phyloP scores from a whole-genome alignment of 352 stramenopile genomes.

The Pythium biforme region DNA sequence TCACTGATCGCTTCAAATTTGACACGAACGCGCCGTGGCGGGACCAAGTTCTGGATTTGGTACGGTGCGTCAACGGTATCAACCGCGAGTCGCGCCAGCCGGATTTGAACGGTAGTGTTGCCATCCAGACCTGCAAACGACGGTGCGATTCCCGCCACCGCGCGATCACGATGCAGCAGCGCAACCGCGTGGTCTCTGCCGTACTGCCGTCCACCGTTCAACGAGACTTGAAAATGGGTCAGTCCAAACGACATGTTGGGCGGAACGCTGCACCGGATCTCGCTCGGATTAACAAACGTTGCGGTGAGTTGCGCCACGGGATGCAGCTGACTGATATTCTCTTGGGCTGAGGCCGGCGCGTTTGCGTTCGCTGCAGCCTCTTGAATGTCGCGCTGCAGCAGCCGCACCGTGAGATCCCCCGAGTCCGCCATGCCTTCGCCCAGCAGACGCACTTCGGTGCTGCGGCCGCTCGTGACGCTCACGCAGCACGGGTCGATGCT shows the following conservation, averaged over 20 bases:
- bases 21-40: constrained; percentile 43
- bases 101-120: constrained; percentile 32
- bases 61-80: constrained; percentile 44
- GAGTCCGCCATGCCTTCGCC: constrained; percentile 65
- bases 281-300: constrained; percentile 41
- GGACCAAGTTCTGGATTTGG: constrained; percentile 46
- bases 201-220: constrained; percentile 68
- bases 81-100: constrained; percentile 31
- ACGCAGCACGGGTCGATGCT: constrained; percentile 56
- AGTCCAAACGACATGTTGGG: constrained; percentile 69
- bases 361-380: neutral
- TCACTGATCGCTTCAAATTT: constrained; percentile 47
- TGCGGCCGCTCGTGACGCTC: constrained; percentile 52
- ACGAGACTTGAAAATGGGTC: constrained; percentile 49
- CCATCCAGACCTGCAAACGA: constrained; percentile 44
- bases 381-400: constrained; percentile 43
- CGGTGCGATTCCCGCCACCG: constrained; percentile 35
- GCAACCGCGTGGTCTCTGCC: constrained; percentile 36
- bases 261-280: constrained; percentile 59
- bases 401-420: constrained; percentile 52
- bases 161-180: constrained; percentile 51
- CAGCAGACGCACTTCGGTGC: constrained; percentile 51
- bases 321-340: neutral
- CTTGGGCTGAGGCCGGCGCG: neutral
- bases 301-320: constrained; percentile 47